A percentile compares a stretch with the other conserved stretches of the same genome.
Conservation (phyloP, 202 grass and related monocot species). For the Panicum virgatum region DNA sequence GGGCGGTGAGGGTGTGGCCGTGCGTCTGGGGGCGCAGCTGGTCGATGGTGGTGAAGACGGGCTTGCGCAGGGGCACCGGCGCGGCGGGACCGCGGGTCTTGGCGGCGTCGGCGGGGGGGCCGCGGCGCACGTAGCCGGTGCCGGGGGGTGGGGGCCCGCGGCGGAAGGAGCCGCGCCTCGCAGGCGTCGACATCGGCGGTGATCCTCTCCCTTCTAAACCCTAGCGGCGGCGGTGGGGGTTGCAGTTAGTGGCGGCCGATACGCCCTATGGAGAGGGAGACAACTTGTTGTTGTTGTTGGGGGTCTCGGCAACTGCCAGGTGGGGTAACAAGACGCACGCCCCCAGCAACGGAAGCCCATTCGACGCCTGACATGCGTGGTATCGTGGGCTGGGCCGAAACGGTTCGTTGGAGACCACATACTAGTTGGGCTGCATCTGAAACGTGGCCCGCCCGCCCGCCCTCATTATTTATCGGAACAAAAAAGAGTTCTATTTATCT, state of each 20-base stretch:
- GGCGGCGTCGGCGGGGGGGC: background rate
- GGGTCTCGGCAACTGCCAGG: background rate
- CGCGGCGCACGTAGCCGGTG: conserved; percentile 13
- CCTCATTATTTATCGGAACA: too few species aligned
- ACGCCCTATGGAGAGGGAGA: too few species aligned
- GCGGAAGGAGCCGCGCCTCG: background rate
- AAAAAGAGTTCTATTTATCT: too few species aligned
- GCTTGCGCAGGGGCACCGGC: conserved; percentile 34
- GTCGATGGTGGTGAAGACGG: conserved; percentile 59
- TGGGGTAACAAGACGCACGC: background rate
- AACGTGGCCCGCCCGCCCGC: too few species aligned
- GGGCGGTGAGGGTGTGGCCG: conserved; percentile 50
- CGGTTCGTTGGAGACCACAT: too few species aligned
- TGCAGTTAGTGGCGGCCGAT: background rate
- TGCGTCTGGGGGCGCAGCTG: conserved; percentile 38
- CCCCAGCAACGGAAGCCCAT: too few species aligned
- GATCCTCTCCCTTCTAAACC: background rate
- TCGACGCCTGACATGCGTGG: too few species aligned
- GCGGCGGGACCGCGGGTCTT: background rate
- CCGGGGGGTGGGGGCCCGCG: background rate
- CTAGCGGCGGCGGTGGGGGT: background rate
- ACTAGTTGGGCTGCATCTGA: too few species aligned
- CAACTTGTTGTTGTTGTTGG: too few species aligned
- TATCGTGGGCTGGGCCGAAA: background rate
- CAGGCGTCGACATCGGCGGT: conserved; percentile 2